A percentile compares a stretch with the other conserved stretches of the same genome.
phyloP scores from a whole-genome alignment of 2,329 filamentous ascomycete genomes.

The Sporothrix luriei region DNA sequence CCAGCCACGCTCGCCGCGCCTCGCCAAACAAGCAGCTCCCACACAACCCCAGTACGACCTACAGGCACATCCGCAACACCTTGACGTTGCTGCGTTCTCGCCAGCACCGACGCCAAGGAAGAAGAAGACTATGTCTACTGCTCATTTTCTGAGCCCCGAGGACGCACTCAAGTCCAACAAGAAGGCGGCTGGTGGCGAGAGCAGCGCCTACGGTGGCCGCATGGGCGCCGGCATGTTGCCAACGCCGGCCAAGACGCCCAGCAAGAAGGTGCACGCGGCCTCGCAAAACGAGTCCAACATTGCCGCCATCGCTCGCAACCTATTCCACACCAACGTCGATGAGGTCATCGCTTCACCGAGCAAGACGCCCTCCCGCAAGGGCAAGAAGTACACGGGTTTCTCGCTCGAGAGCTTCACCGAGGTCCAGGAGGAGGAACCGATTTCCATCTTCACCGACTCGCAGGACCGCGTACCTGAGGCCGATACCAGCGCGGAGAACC shows the following conservation, averaged over 20 bases:
- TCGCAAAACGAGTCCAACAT: conserved; percentile 56
- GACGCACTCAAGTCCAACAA: conserved; percentile 47
- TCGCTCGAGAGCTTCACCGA: conserved; percentile 61
- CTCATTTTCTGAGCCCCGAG: conserved; percentile 52
- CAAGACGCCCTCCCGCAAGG: conserved; percentile 53
- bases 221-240: conserved; percentile 62
- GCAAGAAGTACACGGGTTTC: conserved; percentile 59
- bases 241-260: conserved; percentile 76
- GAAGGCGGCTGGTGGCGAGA: conserved; percentile 44
- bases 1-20: conserved; percentile 40
- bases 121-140: conserved; percentile 52
- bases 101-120: conserved; percentile 55
- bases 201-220: conserved; percentile 41
- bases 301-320: conserved; percentile 59
- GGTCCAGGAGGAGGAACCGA: conserved; percentile 60
- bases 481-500: conserved; percentile 69
- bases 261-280: conserved; percentile 59
- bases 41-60: conserved; percentile 34
- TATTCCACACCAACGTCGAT: conserved; percentile 61
- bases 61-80: not conserved
- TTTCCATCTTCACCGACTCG: conserved; percentile 76
- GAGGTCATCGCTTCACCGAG: conserved; percentile 60
- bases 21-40: conserved; percentile 34
- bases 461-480: conserved; percentile 73
- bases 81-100: conserved; percentile 39